Conservation (phyloP, 164 flowering plant genomes). For the Macadamia tetraphylla region DNA sequence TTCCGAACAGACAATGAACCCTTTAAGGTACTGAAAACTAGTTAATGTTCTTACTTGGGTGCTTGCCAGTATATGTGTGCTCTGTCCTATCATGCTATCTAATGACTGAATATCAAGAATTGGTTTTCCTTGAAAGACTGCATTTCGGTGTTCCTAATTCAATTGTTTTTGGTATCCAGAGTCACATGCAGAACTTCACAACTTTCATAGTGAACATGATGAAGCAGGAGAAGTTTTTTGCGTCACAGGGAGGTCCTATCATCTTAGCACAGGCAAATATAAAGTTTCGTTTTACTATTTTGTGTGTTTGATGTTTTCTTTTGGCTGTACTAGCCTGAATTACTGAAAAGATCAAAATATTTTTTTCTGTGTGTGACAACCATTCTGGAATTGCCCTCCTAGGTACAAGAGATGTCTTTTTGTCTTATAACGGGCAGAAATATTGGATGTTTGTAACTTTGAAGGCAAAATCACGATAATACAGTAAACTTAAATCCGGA, state of each 20-base stretch:
- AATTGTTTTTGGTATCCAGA: constrained; percentile 31
- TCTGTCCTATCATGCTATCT: background rate
- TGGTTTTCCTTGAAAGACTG: background rate
- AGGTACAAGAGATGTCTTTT: no score
- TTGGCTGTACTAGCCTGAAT: background rate
- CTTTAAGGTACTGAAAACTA: constrained; percentile 53
- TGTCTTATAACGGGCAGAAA: background rate
- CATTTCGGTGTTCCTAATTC: background rate
- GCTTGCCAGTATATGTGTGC: background rate
- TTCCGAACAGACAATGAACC: constrained; percentile 75
- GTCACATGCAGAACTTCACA: constrained; percentile 82
- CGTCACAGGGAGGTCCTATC: constrained; percentile 98
- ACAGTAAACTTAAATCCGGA: no score
- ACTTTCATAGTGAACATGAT: constrained; percentile 71
- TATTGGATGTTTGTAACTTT: background rate
- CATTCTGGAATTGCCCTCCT: no score
- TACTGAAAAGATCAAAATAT: background rate
- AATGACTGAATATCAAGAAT: background rate
- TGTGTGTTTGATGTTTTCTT: background rate
- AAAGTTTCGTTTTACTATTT: background rate
- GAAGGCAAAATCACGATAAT: background rate
- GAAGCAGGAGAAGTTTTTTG: constrained; percentile 90
- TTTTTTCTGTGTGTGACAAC: no score
- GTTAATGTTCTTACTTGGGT: background rate
- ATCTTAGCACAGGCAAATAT: constrained; percentile 88